Base-by-base conservation (phyloP, 208 protist genomes). In the Naegleria fowleri region DNA sequence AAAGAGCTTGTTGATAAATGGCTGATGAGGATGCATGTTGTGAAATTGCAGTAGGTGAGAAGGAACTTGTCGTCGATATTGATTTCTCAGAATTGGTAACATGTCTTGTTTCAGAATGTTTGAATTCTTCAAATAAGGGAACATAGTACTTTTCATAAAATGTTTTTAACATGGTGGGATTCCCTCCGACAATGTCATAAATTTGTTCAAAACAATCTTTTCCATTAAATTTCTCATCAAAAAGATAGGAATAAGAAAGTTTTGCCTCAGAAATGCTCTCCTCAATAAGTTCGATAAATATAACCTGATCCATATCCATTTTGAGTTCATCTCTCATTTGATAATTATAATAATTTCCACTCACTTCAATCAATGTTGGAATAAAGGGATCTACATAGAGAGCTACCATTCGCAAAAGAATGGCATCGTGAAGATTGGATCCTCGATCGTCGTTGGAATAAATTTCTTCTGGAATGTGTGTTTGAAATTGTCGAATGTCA, bases 341-440 rank as follows among this genome's bases (percentile, higher is more conserved):
- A 36, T 79, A 79, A 79, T 79, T 79, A 36, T 36, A 79, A 79
- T 79, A 79, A 79, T 79, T 79, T 36, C 29, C 67, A 79, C 25
- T n/a, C 16, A 79, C 29, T 79, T 79, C 67, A 79, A 79, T 79
- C 19, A 79, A 36, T 79, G 67, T 79, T 79, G 67, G 67, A 79
- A 79, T 33, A 79, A 79, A 79, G n/a, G 67, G 6, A 79, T 79
- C 67, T 33, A 79, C 19, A 9, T 79, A 79, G 0, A 79, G 19
- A 13, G 29, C 67, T 36, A 33, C n/a, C 7, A 36, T 79, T 79
- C 67, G 29, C 29, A 79, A 79, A 36, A 79, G 16, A 79, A 79
- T 33, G 6, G n/a, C 9, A 79, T 79, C 67, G n/a, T 36, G 16
- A 36, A 79, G n/a, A 33, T 79, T 79, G 16, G 67, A 25, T 79